These are phyloP conservation scores for Porogramme epimiltina DNA, from an alignment of 1,284 basidiomycete genomes.

Conservation along the genomic window DNA sequence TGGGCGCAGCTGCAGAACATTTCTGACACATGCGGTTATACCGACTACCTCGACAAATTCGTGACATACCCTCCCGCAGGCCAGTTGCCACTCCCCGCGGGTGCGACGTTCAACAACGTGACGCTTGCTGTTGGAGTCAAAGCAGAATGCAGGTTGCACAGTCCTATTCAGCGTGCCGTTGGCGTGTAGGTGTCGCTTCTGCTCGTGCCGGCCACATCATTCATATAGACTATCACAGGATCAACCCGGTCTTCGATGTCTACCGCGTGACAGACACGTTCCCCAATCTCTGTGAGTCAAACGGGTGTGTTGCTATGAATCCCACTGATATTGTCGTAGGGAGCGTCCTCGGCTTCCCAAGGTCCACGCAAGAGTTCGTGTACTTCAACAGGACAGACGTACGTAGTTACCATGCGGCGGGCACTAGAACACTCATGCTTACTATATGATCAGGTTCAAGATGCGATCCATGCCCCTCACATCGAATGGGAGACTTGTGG, in stretches of 20 bases:
- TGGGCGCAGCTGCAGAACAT: conserved; percentile 35
- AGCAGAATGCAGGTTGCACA: conserved; percentile 47
- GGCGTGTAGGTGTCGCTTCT: conserved; percentile 48
- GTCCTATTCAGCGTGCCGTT: conserved; percentile 33
- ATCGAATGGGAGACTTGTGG: conserved; percentile 52
- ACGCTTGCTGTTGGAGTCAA: conserved; percentile 26
- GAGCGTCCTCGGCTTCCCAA: conserved; percentile 60
- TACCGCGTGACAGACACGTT: conserved; percentile 41
- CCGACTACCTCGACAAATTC: conserved; percentile 40
- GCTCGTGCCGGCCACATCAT: too few species aligned
- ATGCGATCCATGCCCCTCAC: conserved; percentile 61
- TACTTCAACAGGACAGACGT: conserved; percentile 47
- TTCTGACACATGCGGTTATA: conserved; percentile 42
- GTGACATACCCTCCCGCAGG: conserved; percentile 45
- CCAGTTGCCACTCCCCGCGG: conserved; percentile 47
- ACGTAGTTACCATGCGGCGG: conserved; percentile 16
- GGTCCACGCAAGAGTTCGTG: conserved; percentile 51
- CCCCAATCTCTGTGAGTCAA: conserved; percentile 33
- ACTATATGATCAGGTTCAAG: conserved; percentile 45
- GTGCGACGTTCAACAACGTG: conserved; percentile 33
- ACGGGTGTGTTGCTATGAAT: neutral
- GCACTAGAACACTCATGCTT: neutral
- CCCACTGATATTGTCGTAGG: conserved; percentile 35
- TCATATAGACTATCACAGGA: conserved; percentile 29
- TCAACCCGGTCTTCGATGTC: conserved; percentile 58